Base-by-base conservation (phyloP, 2,329 filamentous ascomycete genomes). In the Capronia coronata region DNA sequence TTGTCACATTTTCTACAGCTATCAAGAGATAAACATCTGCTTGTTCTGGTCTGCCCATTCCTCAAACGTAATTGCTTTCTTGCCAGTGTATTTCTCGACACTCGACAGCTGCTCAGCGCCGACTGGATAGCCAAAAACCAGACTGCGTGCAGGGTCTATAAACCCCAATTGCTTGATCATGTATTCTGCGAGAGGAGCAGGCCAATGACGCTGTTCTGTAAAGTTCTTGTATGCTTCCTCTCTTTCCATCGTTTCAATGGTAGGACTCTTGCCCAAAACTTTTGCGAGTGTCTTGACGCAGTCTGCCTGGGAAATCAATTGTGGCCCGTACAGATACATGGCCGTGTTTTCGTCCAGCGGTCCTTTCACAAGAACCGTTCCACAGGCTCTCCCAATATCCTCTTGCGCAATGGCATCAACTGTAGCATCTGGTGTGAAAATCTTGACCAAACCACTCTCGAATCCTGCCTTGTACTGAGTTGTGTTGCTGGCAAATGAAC, bases 321-420 rank as follows among this genome's bases (percentile, higher is more conserved):
- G 44, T 1, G 69, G 67, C 1, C 70, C 71, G 43, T 63, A 64
- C 9, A 74, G 49, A 43, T 62, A 62, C 13, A 73, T 44, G 42
- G 48, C 64, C 23, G 23, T 52, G 14, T 63, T 61, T 16, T 66
- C 59, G 18, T 62, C 54, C 3, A 47, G 51, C 7, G 61, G 58
- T 1, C 66, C 65, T 14, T 65, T 57, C 1, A 61, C 67, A 2
- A 75, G 62, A 7, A 74, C 58, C 0, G 54, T 62, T 2, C 71
- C 74, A 23, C 57, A 57, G 2, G 73, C 73, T 14, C 61, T 55
- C 9, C 75, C 74, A 37, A 77, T 74, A 54, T 76, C 73, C 1
- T 59, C 59, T 0, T 70, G 68, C 0, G 67, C 57, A 42, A 76
- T 69, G 18, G 55, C 65, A 54, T 77, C 74, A 11, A 64, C 59